Evolutionary conservation across 148 eudicot genomes (phyloP).

Genomic region (Silene conica): DNA sequence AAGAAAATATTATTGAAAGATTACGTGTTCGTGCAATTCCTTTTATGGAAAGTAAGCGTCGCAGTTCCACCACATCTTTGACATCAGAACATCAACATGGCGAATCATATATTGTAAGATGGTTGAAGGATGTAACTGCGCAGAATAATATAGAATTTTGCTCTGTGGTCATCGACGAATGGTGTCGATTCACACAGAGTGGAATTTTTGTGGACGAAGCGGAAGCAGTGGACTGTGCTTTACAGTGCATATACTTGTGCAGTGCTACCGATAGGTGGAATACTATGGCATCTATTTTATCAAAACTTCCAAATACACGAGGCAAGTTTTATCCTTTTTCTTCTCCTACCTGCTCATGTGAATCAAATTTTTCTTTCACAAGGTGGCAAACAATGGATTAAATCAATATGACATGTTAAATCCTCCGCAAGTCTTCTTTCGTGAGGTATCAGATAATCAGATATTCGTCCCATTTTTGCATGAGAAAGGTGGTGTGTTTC

Average conservation of each 20-base stretch:
- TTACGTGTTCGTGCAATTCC: constrained; percentile 68
- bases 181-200: constrained; percentile 43
- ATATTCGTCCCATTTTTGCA: not conserved
- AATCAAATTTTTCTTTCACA: constrained; percentile 7
- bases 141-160: constrained; percentile 66
- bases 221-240: constrained; percentile 73
- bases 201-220: constrained; percentile 56
- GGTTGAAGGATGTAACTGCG: constrained; percentile 80
- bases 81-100: constrained; percentile 28
- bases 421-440: not conserved
- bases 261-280: constrained; percentile 72
- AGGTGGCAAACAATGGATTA: constrained; percentile 4
- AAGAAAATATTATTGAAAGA: constrained; percentile 56
- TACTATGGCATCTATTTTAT: constrained; percentile 77
- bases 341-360: constrained; percentile 1
- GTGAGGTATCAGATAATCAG: not conserved
- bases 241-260: constrained; percentile 76
- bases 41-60: constrained; percentile 58
- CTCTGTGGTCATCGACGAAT: constrained; percentile 72
- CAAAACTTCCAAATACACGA: constrained; percentile 58
- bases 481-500: not conserved
- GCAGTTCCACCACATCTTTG: constrained; percentile 20
- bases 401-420: not conserved
- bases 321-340: constrained; percentile 39
- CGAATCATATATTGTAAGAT: constrained; percentile 71